These are phyloP conservation scores for Vitis hybrid DNA, from an alignment of 177 flowering plant genomes.

Conservation along the genomic window DNA sequence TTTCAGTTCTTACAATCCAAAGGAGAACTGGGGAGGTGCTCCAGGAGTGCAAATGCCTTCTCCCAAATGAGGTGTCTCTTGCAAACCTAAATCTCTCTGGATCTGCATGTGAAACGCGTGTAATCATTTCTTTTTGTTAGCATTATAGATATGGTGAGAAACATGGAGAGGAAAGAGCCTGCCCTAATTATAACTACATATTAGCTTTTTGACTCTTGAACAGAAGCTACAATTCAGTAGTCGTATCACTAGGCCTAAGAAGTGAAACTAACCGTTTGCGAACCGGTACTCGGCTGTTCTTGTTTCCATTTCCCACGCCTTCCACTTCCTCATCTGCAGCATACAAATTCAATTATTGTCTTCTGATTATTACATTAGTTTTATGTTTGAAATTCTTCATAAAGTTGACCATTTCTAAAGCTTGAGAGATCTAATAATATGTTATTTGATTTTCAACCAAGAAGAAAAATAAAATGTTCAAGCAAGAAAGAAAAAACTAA, in stretches of 20 bases:
- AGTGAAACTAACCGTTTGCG: constrained; percentile 43
- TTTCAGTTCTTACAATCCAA: constrained; percentile 62
- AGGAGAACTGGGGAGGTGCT: constrained; percentile 45
- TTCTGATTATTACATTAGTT: too few species aligned
- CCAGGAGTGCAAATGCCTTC: constrained; percentile 71
- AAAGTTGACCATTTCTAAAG: too few species aligned
- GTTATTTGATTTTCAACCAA: not conserved
- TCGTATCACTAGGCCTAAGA: too few species aligned
- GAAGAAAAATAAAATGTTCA: not conserved
- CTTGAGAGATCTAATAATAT: too few species aligned
- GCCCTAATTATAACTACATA: not conserved
- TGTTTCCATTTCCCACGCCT: constrained; percentile 70
- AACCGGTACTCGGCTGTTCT: constrained; percentile 59
- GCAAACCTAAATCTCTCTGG: constrained; percentile 81
- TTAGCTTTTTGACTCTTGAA: too few species aligned
- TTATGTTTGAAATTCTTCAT: too few species aligned
- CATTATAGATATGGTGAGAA: too few species aligned
- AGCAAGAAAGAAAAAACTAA: too few species aligned
- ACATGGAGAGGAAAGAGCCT: too few species aligned
- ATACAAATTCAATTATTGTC: not conserved
- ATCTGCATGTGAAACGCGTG: constrained; percentile 33
- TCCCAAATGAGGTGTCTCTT: constrained; percentile 67
- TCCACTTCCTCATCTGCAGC: constrained; percentile 69
- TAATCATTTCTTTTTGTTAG: not conserved
- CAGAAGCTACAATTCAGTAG: too few species aligned